Conservation (phyloP, 176 grass and related monocot species). For the Carex kokanica region DNA sequence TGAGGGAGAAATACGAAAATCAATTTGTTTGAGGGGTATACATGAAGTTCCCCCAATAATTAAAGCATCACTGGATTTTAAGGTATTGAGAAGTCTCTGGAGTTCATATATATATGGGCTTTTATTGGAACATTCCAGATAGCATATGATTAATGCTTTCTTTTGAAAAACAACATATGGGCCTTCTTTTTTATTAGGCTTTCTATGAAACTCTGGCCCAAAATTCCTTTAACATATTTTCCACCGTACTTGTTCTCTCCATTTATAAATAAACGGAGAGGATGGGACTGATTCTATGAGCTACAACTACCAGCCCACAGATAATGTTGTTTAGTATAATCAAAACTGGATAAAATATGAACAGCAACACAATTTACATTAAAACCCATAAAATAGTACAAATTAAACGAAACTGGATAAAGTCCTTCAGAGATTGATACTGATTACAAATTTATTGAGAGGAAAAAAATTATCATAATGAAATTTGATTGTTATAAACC, state of each 20-base stretch:
- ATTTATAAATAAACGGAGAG: neutral
- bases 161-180: neutral
- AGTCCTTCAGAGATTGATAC: too few species aligned
- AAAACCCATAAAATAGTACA: neutral
- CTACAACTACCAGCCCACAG: conserved; percentile 2
- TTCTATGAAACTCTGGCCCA: neutral
- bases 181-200: neutral
- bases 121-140: too few species aligned
- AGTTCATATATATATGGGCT: too few species aligned
- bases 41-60: too few species aligned
- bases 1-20: too few species aligned
- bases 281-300: too few species aligned
- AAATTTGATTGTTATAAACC: neutral
- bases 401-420: neutral
- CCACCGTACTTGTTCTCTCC: neutral
- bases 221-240: neutral
- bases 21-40: too few species aligned
- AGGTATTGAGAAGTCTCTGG: too few species aligned
- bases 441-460: neutral
- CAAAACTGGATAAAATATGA: too few species aligned
- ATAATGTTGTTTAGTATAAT: neutral
- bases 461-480: neutral
- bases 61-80: too few species aligned
- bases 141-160: too few species aligned
- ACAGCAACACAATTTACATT: too few species aligned